Conservation (phyloP, 257 asterid genomes). For the Solanum lignicaule region DNA sequence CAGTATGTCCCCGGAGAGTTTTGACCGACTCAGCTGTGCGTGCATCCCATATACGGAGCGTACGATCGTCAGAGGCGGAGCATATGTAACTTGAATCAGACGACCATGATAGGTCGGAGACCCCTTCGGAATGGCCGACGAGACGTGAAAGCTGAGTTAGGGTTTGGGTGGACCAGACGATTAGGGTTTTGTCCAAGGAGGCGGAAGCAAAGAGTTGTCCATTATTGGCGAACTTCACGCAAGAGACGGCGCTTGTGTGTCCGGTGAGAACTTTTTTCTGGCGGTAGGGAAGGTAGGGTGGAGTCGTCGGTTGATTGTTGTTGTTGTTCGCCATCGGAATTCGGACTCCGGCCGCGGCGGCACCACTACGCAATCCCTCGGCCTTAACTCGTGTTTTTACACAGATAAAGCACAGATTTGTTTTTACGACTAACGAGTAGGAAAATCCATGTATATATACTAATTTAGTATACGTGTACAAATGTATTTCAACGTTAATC, state of each 20-base stretch:
- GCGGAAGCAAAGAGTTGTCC: constrained; percentile 79
- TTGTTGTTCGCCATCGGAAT: constrained; percentile 32
- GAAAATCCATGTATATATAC: neutral
- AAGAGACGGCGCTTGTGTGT: constrained; percentile 60
- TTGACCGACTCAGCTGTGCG: constrained; percentile 71
- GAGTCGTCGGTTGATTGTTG: constrained; percentile 14
- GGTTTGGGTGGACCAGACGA: constrained; percentile 68
- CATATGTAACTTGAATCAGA: constrained; percentile 81
- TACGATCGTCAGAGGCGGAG: constrained; percentile 96
- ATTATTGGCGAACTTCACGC: constrained; percentile 71
- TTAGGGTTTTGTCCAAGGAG: constrained; percentile 78
- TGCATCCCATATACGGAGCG: constrained; percentile 87
- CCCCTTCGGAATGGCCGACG: constrained; percentile 73
- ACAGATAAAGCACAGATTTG: neutral
- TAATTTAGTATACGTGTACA: neutral
- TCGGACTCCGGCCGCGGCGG: neutral
- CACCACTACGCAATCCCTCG: neutral
- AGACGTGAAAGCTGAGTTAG: constrained; percentile 45
- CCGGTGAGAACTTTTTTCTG: constrained; percentile 37
- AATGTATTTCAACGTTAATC: neutral
- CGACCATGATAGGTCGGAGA: constrained; percentile 85
- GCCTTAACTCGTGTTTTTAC: neutral
- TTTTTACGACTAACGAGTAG: neutral
- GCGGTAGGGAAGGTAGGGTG: constrained; percentile 47
- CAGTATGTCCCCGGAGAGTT: constrained; percentile 67